Evolutionary conservation across 352 stramenopile species (phyloP), one percentile per base, ranked within the genome.

Genomic region (Phytophthora chlamydospora): DNA sequence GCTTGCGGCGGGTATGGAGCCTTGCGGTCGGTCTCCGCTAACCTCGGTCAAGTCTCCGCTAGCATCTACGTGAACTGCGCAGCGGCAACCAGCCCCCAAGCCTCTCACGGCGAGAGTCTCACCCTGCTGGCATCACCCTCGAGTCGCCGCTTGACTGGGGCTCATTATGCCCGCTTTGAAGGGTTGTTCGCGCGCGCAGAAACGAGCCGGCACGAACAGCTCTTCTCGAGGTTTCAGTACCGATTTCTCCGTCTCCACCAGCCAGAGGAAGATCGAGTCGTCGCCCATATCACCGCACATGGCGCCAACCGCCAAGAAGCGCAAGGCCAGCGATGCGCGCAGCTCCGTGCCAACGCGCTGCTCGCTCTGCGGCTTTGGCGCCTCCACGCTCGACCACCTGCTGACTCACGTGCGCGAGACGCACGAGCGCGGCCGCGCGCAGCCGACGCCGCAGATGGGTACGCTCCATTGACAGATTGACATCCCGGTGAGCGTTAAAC

Each of bases 341-440:
- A 48, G 63, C 65, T 19, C 31, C 27, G 65, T 61, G 36, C 58
- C 58, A 1, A 52, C 75, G 38, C 65, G 51, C 44, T 84, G 77
- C 49, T 70, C 61, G 32, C 66, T 80, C 17, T 86, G 77, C 48
- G 68, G 66, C 58, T 84, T 86, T 36, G 39, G 58, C 29, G 72
- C 77, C 6, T 68, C 69, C 27, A 75, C 74, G 32, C 63, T 86
- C 33, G 75, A 82, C 50, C 77, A 83, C 40, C 58, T 80, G 61
- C 64, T 86, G 31, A 80, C 74, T 11, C 77, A 86, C 50, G 66
- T 84, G 17, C 74, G 72, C 29, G 74, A 84, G 58, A 40, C 64
- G 10, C 75, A 86, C 55, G 35, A 62, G 16, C 34, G 19, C 3
- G 60, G 10, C 9, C 42, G 68, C 31, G 34, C 54, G 34, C 34